phyloP scores from a whole-genome alignment of 2,329 filamentous ascomycete genomes.

The Paraconiothyrium sp. region DNA sequence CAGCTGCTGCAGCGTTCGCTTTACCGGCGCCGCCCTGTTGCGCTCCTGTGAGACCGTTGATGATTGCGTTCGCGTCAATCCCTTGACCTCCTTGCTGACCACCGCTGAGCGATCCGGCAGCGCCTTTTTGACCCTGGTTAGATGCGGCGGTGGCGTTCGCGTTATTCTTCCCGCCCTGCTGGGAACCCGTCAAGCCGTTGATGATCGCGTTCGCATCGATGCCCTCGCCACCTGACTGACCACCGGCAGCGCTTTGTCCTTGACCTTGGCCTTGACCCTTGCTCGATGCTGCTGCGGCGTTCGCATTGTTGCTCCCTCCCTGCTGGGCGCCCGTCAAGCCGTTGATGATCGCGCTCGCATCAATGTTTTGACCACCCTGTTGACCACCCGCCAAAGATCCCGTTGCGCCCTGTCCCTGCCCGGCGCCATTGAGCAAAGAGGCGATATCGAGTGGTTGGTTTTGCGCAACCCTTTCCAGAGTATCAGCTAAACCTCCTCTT shows the following conservation, averaged over 20 bases:
- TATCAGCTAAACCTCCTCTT: conserved; percentile 25
- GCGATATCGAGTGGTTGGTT: conserved; percentile 28
- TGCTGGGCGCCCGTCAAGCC: conserved; percentile 17
- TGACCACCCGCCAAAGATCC: conserved; percentile 13
- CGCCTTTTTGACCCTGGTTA: conserved; percentile 15
- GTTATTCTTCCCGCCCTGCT: conserved; percentile 11
- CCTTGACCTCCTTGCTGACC: conserved; percentile 13
- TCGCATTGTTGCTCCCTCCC: conserved; percentile 7
- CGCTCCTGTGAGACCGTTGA: conserved; percentile 15
- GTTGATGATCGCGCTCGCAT: conserved; percentile 17
- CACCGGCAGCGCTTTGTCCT: conserved; percentile 11
- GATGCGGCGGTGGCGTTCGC: conserved; percentile 7
- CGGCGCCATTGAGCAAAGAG: conserved; percentile 30
- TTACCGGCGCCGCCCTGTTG: conserved; percentile 11
- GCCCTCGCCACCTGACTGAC: conserved; percentile 10
- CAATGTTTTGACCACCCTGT: conserved; percentile 14
- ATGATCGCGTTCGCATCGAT: conserved; percentile 19
- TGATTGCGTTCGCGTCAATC: conserved; percentile 17
- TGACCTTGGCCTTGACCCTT: conserved; percentile 12
- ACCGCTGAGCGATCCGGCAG: conserved; percentile 9
- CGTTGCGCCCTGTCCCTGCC: conserved; percentile 15
- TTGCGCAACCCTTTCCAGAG: conserved; percentile 26
- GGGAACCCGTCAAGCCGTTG: conserved; percentile 15
- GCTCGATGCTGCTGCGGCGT: conserved; percentile 4
- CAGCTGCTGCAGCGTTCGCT: background rate